Conservation (phyloP, 2,329 filamentous ascomycete genomes). For the Sclerotinia glacialis region DNA sequence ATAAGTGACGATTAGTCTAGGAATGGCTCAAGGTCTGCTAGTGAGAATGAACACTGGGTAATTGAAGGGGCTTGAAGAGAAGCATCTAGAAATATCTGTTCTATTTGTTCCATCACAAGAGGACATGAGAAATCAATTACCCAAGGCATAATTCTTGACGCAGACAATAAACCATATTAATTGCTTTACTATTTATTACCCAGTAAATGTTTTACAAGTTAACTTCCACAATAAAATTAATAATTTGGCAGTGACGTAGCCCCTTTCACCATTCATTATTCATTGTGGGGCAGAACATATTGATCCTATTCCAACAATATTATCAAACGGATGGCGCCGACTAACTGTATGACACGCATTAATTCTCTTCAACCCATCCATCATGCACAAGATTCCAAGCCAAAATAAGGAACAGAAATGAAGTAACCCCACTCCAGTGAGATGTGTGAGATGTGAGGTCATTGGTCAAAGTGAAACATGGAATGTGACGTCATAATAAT, state of each 20-base stretch:
- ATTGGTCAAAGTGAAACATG: constrained; percentile 12
- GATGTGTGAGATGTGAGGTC: constrained; percentile 21
- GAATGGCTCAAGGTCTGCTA: background rate
- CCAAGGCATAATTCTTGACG: background rate
- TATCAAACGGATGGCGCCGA: constrained; percentile 9
- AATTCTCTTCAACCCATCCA: background rate
- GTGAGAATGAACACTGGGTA: too few relatives aligned
- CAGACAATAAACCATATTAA: background rate
- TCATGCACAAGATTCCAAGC: constrained; percentile 1
- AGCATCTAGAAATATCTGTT: background rate
- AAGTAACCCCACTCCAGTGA: background rate
- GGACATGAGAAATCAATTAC: too few relatives aligned
- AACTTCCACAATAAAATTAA: background rate
- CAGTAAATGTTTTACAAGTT: background rate
- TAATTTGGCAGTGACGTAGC: constrained; percentile 9
- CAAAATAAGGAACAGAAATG: background rate
- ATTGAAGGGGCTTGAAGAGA: background rate
- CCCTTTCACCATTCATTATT: background rate
- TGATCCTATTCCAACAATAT: background rate
- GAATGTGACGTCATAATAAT: constrained; percentile 19
- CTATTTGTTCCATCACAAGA: background rate
- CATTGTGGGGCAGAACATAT: constrained; percentile 1
- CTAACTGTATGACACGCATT: constrained; percentile 9
- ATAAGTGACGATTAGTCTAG: background rate
- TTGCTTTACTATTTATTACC: background rate